Percentiles rank a stretch among this genome's conserved stretches.
Conservation (phyloP, 1,284 basidiomycete genomes). For the Pseudozyma sp. region DNA sequence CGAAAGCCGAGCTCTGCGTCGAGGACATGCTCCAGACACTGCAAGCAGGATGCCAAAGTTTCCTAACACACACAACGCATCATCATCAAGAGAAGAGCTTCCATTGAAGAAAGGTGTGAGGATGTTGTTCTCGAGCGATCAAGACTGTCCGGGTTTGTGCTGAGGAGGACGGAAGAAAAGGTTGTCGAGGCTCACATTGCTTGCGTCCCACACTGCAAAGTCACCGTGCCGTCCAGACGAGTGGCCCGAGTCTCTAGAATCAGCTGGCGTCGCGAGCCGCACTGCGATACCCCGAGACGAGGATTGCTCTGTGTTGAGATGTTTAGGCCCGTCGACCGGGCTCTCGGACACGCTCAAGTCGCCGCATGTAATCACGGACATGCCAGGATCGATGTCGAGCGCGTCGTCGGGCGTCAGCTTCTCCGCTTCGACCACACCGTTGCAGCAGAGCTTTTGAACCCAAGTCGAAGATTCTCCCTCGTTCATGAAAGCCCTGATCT, state of each 20-base stretch:
- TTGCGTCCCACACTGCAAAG: constrained; percentile 20
- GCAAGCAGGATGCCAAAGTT: not conserved
- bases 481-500: constrained; percentile 27
- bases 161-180: constrained; percentile 38
- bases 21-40: no score
- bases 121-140: no score
- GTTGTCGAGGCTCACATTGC: constrained; percentile 14
- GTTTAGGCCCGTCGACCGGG: not conserved
- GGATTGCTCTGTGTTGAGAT: not conserved
- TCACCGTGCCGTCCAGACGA: constrained; percentile 3
- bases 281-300: no score
- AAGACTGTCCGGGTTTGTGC: no score
- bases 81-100: no score
- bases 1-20: not conserved
- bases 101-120: not conserved
- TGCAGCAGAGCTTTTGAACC: not conserved
- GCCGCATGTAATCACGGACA: not conserved
- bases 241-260: constrained; percentile 9
- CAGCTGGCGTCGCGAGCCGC: not conserved
- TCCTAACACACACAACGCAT: no score
- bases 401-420: not conserved
- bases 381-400: not conserved
- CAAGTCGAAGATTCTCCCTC: not conserved
- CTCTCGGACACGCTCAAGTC: no score
- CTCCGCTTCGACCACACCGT: not conserved